A percentile compares a stretch with the other conserved stretches of the same genome.
Evolutionary conservation across 805 yeast genomes (phyloP).

Genomic region (Candida golubevii): DNA sequence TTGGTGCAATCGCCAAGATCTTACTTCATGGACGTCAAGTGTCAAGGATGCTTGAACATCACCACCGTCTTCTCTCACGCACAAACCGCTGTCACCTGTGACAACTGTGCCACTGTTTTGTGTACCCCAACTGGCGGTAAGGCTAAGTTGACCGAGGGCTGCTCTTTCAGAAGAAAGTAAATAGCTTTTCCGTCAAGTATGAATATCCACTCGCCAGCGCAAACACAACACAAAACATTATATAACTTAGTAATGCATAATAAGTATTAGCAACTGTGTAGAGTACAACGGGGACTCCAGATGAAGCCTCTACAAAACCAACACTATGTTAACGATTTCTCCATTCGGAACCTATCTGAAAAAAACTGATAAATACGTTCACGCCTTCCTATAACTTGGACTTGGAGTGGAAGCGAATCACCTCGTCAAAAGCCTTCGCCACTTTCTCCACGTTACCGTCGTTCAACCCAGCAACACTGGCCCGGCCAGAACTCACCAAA

Average conservation of each 20-base stretch:
- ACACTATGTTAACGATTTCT: no score
- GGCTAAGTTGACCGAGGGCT: conserved; percentile 41
- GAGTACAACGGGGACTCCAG: background rate
- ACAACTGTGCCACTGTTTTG: conserved; percentile 37
- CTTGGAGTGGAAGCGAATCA: conserved; percentile 40
- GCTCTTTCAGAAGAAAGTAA: conserved; percentile 40
- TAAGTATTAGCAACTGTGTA: conserved; percentile 4
- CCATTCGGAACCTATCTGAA: no score
- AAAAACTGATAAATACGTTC: background rate
- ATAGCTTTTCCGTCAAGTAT: background rate
- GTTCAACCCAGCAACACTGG: conserved; percentile 91
- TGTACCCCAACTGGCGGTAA: conserved; percentile 42
- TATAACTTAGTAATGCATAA: conserved; percentile 11
- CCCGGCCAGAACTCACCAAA: conserved; percentile 78
- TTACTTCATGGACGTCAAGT: conserved; percentile 40
- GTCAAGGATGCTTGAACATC: conserved; percentile 40
- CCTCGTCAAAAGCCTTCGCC: conserved; percentile 79
- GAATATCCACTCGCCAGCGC: conserved; percentile 1
- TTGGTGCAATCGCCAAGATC: conserved; percentile 41
- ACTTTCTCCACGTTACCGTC: conserved; percentile 71
- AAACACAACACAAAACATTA: conserved; percentile 6
- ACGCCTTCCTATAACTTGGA: conserved; percentile 12
- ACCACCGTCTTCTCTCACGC: conserved; percentile 41
- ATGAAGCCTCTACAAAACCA: no score
- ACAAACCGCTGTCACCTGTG: conserved; percentile 41